Conservation (phyloP, 352 stramenopile genomes). For the Pelagophyceae sp. region DNA sequence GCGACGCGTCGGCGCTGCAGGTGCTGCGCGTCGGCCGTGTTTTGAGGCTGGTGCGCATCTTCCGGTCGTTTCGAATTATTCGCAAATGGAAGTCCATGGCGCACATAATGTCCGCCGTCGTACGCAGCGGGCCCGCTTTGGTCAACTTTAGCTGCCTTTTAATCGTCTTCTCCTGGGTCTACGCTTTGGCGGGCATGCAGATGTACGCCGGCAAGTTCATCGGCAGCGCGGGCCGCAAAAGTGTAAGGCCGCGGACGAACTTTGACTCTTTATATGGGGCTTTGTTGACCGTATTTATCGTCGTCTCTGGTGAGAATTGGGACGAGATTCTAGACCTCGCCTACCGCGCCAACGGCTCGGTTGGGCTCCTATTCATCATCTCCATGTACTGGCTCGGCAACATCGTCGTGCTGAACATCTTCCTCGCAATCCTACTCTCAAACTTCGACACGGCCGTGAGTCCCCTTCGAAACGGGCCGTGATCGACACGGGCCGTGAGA, state of each 20-base stretch:
- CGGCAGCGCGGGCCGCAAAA: constrained; percentile 16
- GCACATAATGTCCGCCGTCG: constrained; percentile 22
- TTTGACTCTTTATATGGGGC: constrained; percentile 73
- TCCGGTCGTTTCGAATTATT: constrained; percentile 37
- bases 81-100: constrained; percentile 26
- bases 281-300: constrained; percentile 70
- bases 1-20: too few relatives aligned
- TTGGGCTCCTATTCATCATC: constrained; percentile 65
- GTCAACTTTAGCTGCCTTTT: constrained; percentile 25
- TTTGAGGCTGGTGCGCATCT: constrained; percentile 35
- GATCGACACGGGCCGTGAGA: too few relatives aligned
- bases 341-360: constrained; percentile 56
- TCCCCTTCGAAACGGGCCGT: too few relatives aligned
- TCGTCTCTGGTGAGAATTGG: constrained; percentile 82
- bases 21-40: constrained; percentile 18
- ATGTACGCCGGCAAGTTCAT: constrained; percentile 35
- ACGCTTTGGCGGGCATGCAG: constrained; percentile 41
- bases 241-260: constrained; percentile 49
- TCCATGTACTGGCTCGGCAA: constrained; percentile 66
- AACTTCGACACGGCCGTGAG: constrained; percentile 66
- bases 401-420: constrained; percentile 86
- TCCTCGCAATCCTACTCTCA: constrained; percentile 77
- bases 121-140: constrained; percentile 15
- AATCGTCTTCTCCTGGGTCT: constrained; percentile 38
- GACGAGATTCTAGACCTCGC: constrained; percentile 72